Conservation (phyloP, 2,329 filamentous ascomycete genomes). For the Diplodia sapinea region DNA sequence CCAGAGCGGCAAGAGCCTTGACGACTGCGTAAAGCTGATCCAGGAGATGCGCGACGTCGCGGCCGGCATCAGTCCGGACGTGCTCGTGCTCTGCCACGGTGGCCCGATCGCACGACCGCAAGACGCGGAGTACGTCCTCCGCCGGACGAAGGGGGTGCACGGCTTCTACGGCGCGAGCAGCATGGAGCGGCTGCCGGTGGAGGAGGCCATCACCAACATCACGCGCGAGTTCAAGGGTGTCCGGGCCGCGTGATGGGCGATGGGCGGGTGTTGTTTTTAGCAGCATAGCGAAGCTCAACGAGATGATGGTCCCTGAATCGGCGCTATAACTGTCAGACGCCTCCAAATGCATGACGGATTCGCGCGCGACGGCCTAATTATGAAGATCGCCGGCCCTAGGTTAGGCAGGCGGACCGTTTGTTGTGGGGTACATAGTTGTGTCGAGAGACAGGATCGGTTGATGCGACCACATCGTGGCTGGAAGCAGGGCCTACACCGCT, state of each 20-base stretch:
- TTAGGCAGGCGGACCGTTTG: conserved; percentile 21
- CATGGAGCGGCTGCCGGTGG: conserved; percentile 72
- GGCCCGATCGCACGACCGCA: conserved; percentile 69
- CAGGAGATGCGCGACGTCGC: conserved; percentile 70
- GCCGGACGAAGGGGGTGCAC: conserved; percentile 67
- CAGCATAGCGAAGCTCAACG: conserved; percentile 16
- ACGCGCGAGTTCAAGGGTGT: conserved; percentile 60
- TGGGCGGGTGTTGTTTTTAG: no score
- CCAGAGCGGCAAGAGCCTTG: conserved; percentile 64
- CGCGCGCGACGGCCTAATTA: conserved; percentile 19
- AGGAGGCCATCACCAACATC: conserved; percentile 66
- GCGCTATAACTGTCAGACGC: conserved; percentile 1
- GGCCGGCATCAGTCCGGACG: conserved; percentile 59
- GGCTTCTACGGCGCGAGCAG: conserved; percentile 74
- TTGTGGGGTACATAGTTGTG: conserved; percentile 17
- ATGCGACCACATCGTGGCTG: conserved; percentile 14
- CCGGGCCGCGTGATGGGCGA: neutral
- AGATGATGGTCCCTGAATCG: conserved; percentile 25
- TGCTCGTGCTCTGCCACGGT: conserved; percentile 73
- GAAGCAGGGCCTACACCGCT: conserved; percentile 13
- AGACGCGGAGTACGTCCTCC: conserved; percentile 68
- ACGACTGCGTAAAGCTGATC: conserved; percentile 67
- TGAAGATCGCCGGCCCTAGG: conserved; percentile 17
- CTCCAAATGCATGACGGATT: conserved; percentile 6
- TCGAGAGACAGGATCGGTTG: neutral